Conservation (phyloP, 208 protist genomes). For the Acanthamoeba sp. region DNA sequence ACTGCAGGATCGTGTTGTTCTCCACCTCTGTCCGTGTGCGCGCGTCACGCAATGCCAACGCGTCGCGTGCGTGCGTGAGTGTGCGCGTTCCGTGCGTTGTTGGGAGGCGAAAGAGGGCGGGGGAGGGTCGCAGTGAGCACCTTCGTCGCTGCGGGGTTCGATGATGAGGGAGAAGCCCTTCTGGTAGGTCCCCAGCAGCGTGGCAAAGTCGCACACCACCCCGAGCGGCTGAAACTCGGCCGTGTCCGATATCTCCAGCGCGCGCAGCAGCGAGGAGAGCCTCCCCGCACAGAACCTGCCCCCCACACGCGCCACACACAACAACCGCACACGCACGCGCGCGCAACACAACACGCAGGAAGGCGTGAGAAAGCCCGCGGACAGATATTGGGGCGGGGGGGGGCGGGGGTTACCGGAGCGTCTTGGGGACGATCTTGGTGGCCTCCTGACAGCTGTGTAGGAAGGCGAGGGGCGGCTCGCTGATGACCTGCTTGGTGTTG, state of each 20-base stretch:
- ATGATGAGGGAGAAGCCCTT: constrained; percentile 94
- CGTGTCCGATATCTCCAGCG: constrained; percentile 96
- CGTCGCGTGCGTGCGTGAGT: too few species aligned
- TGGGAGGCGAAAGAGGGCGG: too few species aligned
- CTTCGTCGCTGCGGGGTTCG: constrained; percentile 90
- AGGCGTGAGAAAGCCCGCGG: too few species aligned
- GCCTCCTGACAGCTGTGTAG: constrained; percentile 72
- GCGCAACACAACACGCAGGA: not conserved
- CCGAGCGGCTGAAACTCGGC: constrained; percentile 94
- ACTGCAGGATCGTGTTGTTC: constrained; percentile 51
- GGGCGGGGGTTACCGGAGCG: constrained; percentile 64
- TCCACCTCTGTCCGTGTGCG: not conserved
- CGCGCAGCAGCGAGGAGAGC: constrained; percentile 96
- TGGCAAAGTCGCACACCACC: constrained; percentile 97
- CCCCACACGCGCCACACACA: not conserved
- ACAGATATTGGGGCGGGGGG: too few species aligned
- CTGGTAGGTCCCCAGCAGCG: constrained; percentile 95
- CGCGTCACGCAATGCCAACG: too few species aligned
- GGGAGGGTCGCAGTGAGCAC: not conserved
- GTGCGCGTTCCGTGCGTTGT: too few species aligned
- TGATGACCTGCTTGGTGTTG: constrained; percentile 63
- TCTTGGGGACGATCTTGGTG: constrained; percentile 75
- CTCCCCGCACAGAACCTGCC: constrained; percentile 91
- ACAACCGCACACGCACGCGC: not conserved
- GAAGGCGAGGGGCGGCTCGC: constrained; percentile 79